These are phyloP conservation scores for Pachyrhizus erosus DNA, from an alignment of 306 rosid species.

Conservation along the genomic window DNA sequence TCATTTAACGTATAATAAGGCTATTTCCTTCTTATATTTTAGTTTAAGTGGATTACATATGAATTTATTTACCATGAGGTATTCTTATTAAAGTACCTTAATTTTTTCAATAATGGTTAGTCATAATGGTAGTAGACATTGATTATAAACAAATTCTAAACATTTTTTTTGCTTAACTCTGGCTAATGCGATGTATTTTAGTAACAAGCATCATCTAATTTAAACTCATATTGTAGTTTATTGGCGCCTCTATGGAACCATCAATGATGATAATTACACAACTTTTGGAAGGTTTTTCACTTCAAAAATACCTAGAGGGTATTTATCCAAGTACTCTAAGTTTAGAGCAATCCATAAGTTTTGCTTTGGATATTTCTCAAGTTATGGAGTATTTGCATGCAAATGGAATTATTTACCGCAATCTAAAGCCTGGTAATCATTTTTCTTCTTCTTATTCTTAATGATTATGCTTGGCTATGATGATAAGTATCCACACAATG, in stretches of 20 bases:
- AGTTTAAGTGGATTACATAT: too few relatives aligned
- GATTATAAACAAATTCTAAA: neutral
- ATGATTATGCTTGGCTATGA: neutral
- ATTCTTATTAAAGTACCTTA: too few relatives aligned
- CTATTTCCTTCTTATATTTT: too few relatives aligned
- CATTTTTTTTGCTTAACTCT: neutral
- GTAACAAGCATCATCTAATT: neutral
- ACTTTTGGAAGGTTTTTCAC: conserved; percentile 25
- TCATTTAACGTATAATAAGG: too few relatives aligned
- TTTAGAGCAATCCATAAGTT: conserved; percentile 19
- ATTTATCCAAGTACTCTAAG: neutral
- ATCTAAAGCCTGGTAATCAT: conserved; percentile 31
- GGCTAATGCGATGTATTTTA: neutral
- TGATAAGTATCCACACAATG: neutral
- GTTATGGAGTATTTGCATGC: conserved; percentile 38
- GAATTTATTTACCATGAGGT: too few relatives aligned
- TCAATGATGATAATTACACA: conserved; percentile 27
- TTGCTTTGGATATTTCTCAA: conserved; percentile 35
- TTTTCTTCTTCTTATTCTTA: neutral
- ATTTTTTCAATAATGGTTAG: too few relatives aligned
- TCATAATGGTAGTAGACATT: neutral
- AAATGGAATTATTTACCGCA: conserved; percentile 31
- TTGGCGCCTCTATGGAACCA: conserved; percentile 34
- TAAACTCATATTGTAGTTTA: conserved; percentile 15
- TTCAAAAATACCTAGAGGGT: neutral